phyloP scores from a whole-genome alignment of 768 basidiomycete species.

The Sporobolomyces roseus region DNA sequence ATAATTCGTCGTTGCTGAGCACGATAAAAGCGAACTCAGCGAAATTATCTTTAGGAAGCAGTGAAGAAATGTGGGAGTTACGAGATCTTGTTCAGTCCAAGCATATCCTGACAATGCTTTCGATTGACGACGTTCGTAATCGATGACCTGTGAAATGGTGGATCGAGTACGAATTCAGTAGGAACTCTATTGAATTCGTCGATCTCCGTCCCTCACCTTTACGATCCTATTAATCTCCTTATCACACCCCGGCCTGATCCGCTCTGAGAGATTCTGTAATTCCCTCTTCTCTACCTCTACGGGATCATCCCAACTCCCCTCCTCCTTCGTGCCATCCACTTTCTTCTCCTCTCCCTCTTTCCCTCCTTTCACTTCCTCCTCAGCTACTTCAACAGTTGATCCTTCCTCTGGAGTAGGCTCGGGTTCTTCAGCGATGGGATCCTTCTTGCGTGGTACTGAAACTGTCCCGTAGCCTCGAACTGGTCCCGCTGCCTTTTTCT shows the following conservation, averaged over 20 bases:
- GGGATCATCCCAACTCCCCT: constrained; percentile 27
- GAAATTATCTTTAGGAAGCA: background rate
- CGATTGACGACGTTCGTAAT: constrained; percentile 72
- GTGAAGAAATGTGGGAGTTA: background rate
- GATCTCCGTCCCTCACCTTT: too few relatives aligned
- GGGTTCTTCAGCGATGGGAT: constrained; percentile 7
- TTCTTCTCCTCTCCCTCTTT: background rate
- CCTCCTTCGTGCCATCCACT: constrained; percentile 32
- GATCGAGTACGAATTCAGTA: too few relatives aligned
- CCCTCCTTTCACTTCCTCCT: constrained; percentile 8
- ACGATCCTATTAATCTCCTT: constrained; percentile 70
- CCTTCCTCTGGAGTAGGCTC: too few relatives aligned
- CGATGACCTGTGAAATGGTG: constrained; percentile 78
- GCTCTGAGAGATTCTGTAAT: constrained; percentile 72
- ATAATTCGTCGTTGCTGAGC: constrained; percentile 36
- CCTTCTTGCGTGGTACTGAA: constrained; percentile 45
- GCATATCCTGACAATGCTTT: constrained; percentile 56
- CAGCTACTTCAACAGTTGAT: constrained; percentile 46
- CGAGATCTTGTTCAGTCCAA: constrained; percentile 36
- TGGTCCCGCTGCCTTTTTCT: constrained; percentile 66
- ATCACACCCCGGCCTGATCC: constrained; percentile 78
- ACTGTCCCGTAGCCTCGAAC: constrained; percentile 60
- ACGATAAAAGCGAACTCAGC: background rate
- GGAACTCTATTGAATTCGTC: too few relatives aligned
- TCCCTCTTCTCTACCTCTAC: constrained; percentile 48